Evolutionary conservation across 805 yeast genomes (phyloP), one percentile per base, ranked within the genome.

Genomic region (Candida tallmaniae): DNA sequence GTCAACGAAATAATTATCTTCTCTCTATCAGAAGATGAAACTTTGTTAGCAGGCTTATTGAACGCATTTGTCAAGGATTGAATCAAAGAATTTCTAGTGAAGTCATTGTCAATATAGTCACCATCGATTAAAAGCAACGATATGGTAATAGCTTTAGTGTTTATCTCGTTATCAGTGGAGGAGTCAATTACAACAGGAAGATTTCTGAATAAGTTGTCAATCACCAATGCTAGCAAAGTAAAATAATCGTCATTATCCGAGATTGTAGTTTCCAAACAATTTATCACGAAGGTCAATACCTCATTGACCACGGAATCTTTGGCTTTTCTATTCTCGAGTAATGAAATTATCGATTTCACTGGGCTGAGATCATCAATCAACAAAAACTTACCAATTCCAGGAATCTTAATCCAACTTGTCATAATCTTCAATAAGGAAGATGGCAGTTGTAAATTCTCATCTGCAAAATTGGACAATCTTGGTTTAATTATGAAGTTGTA

Each of bases 371-470:
- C 71, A 42, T 83, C 83, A 35, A 68, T 57, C 36, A 68, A 69
- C 28, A 86, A 56, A 39, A 81, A 74, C 10, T 65, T 64, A 30
- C 69, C 60, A 24, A 80, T 65, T 15, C 62, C 60, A 4, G 64
- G 60, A 3, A 45, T 40, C 13, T 52, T 58, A 15, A 66, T 52
- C 78, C 95, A 74, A 6, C 72, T 60, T 5, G 76, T 57, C 48
- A 90, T 72, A 7, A 87, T 52, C 36, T 68, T 74, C 74, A 89
- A 61, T 28, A 90, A 53, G 0, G 95, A 73, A 0, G 97, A 87
- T 0, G 90, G 80, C 48, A 83, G 87, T 51, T 87, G 94, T 21
- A 82, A 63, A 53, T 90, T 93, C 48, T 83, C 95, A 26, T 62
- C 70, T 3, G 81, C 81, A 56, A 90, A 90, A 9, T 70, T 63